Conservation (phyloP, 345 rosid genomes). For the Erucastrum elatum region DNA sequence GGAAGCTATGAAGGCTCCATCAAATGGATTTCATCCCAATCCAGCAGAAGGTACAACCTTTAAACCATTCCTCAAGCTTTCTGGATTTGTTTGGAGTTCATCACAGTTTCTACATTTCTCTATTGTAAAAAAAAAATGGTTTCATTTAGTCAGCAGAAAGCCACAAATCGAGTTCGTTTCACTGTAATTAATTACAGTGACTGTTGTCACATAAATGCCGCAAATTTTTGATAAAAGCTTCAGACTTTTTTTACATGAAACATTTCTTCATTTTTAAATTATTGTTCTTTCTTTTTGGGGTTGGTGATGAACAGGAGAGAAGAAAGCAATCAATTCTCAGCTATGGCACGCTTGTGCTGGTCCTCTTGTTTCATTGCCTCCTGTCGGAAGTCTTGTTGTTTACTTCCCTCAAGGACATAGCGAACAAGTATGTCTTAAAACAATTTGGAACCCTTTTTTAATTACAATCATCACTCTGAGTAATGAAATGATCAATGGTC, state of each 20-base stretch:
- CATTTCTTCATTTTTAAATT: too few relatives aligned
- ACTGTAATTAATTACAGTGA: constrained; percentile 22
- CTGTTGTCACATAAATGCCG: constrained; percentile 24
- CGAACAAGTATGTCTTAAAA: constrained; percentile 82
- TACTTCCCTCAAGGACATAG: constrained; percentile 99
- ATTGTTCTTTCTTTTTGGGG: not conserved
- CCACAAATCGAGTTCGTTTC: constrained; percentile 24
- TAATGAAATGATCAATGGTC: not conserved
- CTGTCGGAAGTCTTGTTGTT: constrained; percentile 88
- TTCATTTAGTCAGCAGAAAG: constrained; percentile 20
- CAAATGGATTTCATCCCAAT: constrained; percentile 40
- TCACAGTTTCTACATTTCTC: constrained; percentile 22
- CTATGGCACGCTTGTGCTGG: constrained; percentile 99
- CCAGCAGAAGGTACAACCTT: constrained; percentile 33
- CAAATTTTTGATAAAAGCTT: not conserved
- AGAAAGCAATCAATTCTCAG: constrained; percentile 77
- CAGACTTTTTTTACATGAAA: not conserved
- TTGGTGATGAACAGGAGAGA: constrained; percentile 59
- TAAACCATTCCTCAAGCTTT: constrained; percentile 9
- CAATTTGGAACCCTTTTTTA: too few relatives aligned
- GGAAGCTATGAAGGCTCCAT: constrained; percentile 38
- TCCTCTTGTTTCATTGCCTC: constrained; percentile 89
- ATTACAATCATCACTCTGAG: too few relatives aligned
- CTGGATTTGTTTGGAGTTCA: constrained; percentile 22
- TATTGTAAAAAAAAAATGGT: constrained; percentile 13